Evolutionary conservation across 2,329 filamentous ascomycete species (phyloP).

Genomic region (Colletotrichum incanum): DNA sequence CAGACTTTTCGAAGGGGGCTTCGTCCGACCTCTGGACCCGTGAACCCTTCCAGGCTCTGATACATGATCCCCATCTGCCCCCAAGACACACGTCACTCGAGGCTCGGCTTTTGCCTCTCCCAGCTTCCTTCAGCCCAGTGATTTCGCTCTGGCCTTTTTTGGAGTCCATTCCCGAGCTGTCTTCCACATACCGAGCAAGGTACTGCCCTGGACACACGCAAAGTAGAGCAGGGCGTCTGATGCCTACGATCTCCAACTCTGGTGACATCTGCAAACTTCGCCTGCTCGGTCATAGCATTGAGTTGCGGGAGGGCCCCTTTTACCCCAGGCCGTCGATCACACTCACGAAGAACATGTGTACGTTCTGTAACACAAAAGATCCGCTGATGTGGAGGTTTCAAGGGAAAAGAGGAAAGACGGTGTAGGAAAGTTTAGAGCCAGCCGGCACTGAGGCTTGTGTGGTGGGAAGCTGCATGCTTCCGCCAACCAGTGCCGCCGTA

Average conservation of each 20-base stretch:
- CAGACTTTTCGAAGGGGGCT: slow-evolving; percentile 8
- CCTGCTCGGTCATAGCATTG: slow-evolving; percentile 27
- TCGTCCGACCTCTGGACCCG: slow-evolving; percentile 25
- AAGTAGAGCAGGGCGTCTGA: not conserved
- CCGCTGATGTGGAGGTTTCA: slow-evolving; percentile 30
- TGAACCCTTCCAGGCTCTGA: slow-evolving; percentile 14
- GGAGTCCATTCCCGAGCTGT: not conserved
- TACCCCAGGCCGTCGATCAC: slow-evolving; percentile 34
- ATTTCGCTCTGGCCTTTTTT: slow-evolving; percentile 4
- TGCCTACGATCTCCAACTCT: not conserved
- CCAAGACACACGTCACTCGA: slow-evolving; percentile 31
- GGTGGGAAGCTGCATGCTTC: slow-evolving; percentile 16
- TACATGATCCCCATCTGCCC: slow-evolving; percentile 13
- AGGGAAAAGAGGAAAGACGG: slow-evolving; percentile 27
- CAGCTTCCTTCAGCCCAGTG: not conserved
- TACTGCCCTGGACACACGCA: slow-evolving; percentile 7
- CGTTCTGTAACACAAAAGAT: slow-evolving; percentile 5
- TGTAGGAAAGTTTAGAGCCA: slow-evolving; percentile 12
- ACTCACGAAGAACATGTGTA: slow-evolving; percentile 9
- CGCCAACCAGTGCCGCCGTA: slow-evolving; percentile 17
- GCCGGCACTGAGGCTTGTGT: slow-evolving; percentile 13
- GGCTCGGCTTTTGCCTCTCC: slow-evolving; percentile 27
- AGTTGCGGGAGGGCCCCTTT: slow-evolving; percentile 35
- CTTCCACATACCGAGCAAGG: slow-evolving; percentile 29
- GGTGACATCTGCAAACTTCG: slow-evolving; percentile 28